phyloP scores from a whole-genome alignment of 306 rosid species.

The Begonia loranthoides region DNA sequence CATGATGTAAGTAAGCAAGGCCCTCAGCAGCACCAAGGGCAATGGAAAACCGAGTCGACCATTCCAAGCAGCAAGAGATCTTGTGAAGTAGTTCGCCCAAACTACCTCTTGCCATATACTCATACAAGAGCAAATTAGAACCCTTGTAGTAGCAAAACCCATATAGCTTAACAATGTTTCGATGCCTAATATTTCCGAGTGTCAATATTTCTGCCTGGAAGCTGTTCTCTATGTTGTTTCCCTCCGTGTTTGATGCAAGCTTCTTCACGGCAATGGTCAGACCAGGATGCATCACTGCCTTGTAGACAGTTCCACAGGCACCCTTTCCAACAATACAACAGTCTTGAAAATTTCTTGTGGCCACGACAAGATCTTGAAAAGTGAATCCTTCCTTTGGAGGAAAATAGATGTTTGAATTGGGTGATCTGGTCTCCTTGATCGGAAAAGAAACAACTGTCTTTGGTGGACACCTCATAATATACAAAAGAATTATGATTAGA shows the following conservation, averaged over 20 bases:
- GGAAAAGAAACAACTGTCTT: conserved; percentile 25
- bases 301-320: conserved; percentile 88
- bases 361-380: conserved; percentile 76
- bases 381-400: conserved; percentile 74
- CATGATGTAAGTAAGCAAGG: conserved; percentile 66
- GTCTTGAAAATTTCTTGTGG: conserved; percentile 59
- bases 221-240: conserved; percentile 48
- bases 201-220: conserved; percentile 80
- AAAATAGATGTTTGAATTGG: conserved; percentile 51
- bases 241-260: conserved; percentile 66
- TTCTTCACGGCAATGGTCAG: conserved; percentile 69
- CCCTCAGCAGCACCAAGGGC: conserved; percentile 93
- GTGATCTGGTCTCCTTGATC: conserved; percentile 29
- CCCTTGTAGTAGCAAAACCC: conserved; percentile 78
- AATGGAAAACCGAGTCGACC: conserved; percentile 52
- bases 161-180: conserved; percentile 73
- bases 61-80: conserved; percentile 37
- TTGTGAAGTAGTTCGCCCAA: conserved; percentile 82
- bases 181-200: conserved; percentile 80
- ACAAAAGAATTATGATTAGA: conserved; percentile 49
- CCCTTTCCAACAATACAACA: conserved; percentile 51
- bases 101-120: conserved; percentile 82
- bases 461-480: conserved; percentile 30
- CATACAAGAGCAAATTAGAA: conserved; percentile 71
- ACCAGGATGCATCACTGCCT: conserved; percentile 56